Evolutionary conservation across 1,139 yeast genomes (phyloP).

Genomic region (Blastobotrys persicus): DNA sequence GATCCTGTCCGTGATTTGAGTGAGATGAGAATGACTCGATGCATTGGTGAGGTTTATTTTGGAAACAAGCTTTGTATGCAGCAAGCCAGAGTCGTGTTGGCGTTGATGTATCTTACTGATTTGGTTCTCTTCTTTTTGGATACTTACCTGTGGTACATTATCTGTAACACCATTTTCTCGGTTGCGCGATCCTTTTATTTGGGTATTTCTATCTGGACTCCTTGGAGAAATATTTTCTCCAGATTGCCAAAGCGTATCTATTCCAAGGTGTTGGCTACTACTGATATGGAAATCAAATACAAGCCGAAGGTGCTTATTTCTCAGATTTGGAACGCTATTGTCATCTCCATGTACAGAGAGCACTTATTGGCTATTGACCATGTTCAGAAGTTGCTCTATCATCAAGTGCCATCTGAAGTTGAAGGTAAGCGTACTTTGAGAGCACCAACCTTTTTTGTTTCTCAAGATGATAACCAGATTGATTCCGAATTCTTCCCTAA

Average conservation of each 20-base stretch:
- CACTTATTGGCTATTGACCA: constrained; percentile 74
- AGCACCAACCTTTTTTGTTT: constrained; percentile 68
- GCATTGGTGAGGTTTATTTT: constrained; percentile 56
- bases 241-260: constrained; percentile 71
- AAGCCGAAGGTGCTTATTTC: constrained; percentile 55
- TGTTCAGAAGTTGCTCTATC: constrained; percentile 52
- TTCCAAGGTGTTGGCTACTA: constrained; percentile 57
- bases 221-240: constrained; percentile 80
- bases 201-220: constrained; percentile 80
- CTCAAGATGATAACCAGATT: constrained; percentile 62
- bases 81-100: constrained; percentile 59
- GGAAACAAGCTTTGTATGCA: constrained; percentile 54
- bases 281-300: constrained; percentile 41
- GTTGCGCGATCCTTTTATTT: constrained; percentile 63
- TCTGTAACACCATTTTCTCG: constrained; percentile 75
- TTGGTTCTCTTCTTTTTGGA: constrained; percentile 75
- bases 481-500: constrained; percentile 45
- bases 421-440: constrained; percentile 31
- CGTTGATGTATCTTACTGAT: constrained; percentile 60
- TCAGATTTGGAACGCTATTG: constrained; percentile 77
- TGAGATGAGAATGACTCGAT: constrained; percentile 56
- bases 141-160: constrained; percentile 85
- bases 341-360: constrained; percentile 73
- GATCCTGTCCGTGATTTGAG: constrained; percentile 75
- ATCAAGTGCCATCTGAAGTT: constrained; percentile 44